Conservation (phyloP, 192 early-diverging fungal genomes). For the Backusella liffmaniae region DNA sequence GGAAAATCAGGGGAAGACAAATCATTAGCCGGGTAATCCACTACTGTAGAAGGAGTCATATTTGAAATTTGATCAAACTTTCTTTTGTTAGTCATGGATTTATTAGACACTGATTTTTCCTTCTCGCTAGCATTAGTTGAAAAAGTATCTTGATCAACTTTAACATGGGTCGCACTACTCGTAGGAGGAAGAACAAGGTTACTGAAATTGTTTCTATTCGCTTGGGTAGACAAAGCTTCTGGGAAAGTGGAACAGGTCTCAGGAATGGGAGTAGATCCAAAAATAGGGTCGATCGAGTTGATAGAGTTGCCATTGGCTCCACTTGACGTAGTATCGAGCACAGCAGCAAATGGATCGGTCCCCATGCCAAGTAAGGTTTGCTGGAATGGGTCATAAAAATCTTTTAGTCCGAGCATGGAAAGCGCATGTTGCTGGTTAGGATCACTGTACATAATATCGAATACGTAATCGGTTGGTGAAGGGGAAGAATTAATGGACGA, state of each 20-base stretch:
- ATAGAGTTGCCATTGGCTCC: neutral
- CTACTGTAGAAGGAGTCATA: neutral
- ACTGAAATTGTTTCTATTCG: neutral
- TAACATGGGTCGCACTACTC: neutral
- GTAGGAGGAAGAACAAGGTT: neutral
- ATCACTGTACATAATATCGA: constrained; percentile 40
- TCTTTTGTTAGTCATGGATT: neutral
- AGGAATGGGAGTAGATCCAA: neutral
- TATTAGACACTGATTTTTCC: neutral
- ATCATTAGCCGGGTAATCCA: neutral
- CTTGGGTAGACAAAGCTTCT: neutral
- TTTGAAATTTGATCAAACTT: constrained; percentile 8
- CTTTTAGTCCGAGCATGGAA: constrained; percentile 34
- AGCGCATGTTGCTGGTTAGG: constrained; percentile 9
- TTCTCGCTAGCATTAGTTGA: neutral
- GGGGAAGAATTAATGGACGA: constrained; percentile 35
- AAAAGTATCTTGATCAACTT: neutral
- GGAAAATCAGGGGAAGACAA: constrained; percentile 4
- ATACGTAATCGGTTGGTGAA: constrained; percentile 37
- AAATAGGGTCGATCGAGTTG: neutral
- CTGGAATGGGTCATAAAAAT: constrained; percentile 30
- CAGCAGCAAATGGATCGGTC: neutral
- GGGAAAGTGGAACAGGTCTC: neutral
- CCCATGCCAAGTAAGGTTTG: constrained; percentile 11
- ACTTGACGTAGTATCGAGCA: neutral